Conservation (phyloP, 805 yeast species). For the Saccharomycopsis vini region DNA sequence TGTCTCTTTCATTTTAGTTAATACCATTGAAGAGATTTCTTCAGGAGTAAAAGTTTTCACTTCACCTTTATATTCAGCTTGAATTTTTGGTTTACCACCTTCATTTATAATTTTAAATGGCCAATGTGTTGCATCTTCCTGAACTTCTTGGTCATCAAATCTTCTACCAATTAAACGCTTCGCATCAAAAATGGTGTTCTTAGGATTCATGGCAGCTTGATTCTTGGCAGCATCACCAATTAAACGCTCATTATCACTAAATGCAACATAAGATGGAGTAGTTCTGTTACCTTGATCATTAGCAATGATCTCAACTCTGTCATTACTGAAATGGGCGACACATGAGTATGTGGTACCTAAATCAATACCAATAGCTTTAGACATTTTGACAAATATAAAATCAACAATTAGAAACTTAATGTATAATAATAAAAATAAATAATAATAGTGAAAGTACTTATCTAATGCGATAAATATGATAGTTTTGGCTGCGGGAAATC, state of each 20-base stretch:
- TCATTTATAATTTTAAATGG: conserved; percentile 76
- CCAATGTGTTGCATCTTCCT: conserved; percentile 74
- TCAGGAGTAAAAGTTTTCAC: conserved; percentile 83
- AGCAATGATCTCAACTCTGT: conserved; percentile 90
- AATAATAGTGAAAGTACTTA: not conserved
- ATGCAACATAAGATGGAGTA: conserved; percentile 94
- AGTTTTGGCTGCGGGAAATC: not conserved
- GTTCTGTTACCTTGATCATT: conserved; percentile 99
- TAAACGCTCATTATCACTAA: conserved; percentile 90
- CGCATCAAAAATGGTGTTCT: conserved; percentile 90
- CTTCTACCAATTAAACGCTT: conserved; percentile 89
- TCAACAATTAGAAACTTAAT: not conserved
- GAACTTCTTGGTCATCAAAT: conserved; percentile 71
- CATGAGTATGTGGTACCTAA: conserved; percentile 97
- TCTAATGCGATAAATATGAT: not conserved
- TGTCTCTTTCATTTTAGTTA: conserved; percentile 85
- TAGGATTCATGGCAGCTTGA: conserved; percentile 95
- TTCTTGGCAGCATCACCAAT: conserved; percentile 98
- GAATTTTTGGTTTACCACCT: conserved; percentile 78
- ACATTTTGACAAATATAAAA: conserved; percentile 27
- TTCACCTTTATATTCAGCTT: conserved; percentile 86
- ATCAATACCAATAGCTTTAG: conserved; percentile 73
- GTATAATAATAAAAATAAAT: not conserved
- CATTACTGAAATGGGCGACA: conserved; percentile 84
- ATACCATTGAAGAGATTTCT: conserved; percentile 89